A percentile compares a stretch with the other conserved stretches of the same genome.
These are phyloP conservation scores for Yamadazyma philogaea DNA, from an alignment of 805 yeast genomes.

Conservation along the genomic window DNA sequence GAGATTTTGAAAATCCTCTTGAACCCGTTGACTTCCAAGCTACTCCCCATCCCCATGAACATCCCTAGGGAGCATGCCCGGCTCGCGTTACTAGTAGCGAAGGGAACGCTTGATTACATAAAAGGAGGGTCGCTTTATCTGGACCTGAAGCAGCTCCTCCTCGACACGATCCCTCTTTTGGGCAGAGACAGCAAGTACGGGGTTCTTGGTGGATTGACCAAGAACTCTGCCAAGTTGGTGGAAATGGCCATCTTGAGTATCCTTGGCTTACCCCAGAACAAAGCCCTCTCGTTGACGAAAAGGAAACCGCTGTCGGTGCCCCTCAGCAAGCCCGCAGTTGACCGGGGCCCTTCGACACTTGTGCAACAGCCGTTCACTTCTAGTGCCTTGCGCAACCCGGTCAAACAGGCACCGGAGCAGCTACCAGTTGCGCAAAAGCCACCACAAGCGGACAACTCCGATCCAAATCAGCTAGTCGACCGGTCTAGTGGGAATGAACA, in stretches of 20 bases:
- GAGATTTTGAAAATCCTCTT: conserved; percentile 46
- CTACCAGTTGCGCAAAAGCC: neutral
- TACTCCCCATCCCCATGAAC: conserved; percentile 64
- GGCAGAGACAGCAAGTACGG: conserved; percentile 50
- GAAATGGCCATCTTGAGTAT: conserved; percentile 61
- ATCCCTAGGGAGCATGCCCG: conserved; percentile 61
- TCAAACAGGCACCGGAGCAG: neutral
- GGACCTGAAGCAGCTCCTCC: conserved; percentile 58
- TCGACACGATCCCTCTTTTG: conserved; percentile 48
- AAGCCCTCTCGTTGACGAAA: conserved; percentile 13
- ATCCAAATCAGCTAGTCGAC: neutral
- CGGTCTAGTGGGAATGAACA: neutral
- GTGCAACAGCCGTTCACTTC: neutral
- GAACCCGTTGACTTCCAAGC: conserved; percentile 34
- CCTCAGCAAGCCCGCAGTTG: conserved; percentile 23
- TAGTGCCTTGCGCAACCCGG: neutral
- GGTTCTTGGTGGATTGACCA: conserved; percentile 60
- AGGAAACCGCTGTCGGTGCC: conserved; percentile 19
- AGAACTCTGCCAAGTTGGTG: conserved; percentile 51
- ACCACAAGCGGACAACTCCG: neutral
- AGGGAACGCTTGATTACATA: conserved; percentile 76
- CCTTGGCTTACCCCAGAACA: conserved; percentile 47
- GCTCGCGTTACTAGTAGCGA: conserved; percentile 61
- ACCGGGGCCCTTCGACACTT: conserved; percentile 18
- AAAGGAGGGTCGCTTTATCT: conserved; percentile 79